Conservation (phyloP, 768 basidiomycete species). For the Leccinum disarticulatum region DNA sequence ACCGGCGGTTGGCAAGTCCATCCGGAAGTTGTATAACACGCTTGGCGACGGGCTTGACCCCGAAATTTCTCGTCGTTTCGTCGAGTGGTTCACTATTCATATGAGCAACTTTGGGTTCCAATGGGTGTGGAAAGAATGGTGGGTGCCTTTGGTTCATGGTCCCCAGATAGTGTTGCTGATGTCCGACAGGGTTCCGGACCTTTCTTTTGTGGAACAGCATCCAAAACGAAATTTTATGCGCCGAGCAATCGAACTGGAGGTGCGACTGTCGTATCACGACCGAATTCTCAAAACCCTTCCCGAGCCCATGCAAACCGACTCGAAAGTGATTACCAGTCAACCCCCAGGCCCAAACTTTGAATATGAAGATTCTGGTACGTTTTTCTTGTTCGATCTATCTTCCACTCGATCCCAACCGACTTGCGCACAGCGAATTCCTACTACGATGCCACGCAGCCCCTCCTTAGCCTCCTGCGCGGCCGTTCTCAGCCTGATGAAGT, state of each 20-base stretch:
- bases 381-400: background rate
- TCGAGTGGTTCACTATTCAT: slow-evolving; percentile 95
- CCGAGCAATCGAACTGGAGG: slow-evolving; percentile 83
- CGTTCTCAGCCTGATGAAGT: slow-evolving; percentile 81
- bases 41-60: slow-evolving; percentile 88
- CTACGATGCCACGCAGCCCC: slow-evolving; percentile 73
- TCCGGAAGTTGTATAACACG: slow-evolving; percentile 77
- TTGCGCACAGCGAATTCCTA: slow-evolving; percentile 63
- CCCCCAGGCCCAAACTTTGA: slow-evolving; percentile 80
- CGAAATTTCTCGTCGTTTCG: slow-evolving; percentile 76
- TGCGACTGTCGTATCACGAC: slow-evolving; percentile 90
- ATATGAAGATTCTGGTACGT: slow-evolving; percentile 76
- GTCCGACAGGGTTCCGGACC: slow-evolving; percentile 79
- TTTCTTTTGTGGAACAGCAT: slow-evolving; percentile 69
- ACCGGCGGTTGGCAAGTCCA: slow-evolving; percentile 94
- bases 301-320: slow-evolving; percentile 70
- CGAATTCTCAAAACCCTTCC: slow-evolving; percentile 89
- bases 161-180: background rate
- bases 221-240: slow-evolving; percentile 89
- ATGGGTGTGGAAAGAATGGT: slow-evolving; percentile 99
- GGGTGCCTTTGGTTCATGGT: slow-evolving; percentile 18
- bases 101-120: slow-evolving; percentile 98
- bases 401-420: background rate
- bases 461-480: slow-evolving; percentile 80
- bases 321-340: slow-evolving; percentile 61